Base-by-base conservation (phyloP, 352 stramenopile species). In the Phytopythium ostracodes region DNA sequence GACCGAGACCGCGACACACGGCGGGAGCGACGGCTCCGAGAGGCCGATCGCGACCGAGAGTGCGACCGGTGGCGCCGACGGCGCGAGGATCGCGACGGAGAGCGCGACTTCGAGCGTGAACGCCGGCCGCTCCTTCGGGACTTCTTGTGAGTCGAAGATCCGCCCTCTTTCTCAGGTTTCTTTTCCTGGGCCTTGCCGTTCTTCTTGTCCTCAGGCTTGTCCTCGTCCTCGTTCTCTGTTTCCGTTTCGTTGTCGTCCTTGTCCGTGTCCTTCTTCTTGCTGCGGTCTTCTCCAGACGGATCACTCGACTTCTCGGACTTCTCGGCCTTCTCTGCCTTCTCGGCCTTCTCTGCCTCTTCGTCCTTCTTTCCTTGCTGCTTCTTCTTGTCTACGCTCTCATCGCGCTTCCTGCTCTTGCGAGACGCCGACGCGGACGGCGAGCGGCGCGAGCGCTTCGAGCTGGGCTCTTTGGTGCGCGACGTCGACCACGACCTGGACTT, bases 101-200 rank as follows among this genome's bases (percentile, higher is more conserved):
- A 89, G 2, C 65, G 71, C 25, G 86, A 92, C 14, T 67, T 66
- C 3, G 81, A 89, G 0, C 70, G 63, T 24, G 81, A 90, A 11
- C 73, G 78, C 6, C 79, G 79, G 50, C 79, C 86, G 64, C 70
- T 82, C 58, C 81, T 86, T 33, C 62, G 75, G 12, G 70, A 67
- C 9, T 60, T 60, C 38, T 60, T 60, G 38, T 60, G 54, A 4
- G 57, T 51, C n/a, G 31, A 22, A n/a, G 24, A 54, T 49, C 66
- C 65, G 58, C 55, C 46, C 8, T 72, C 60, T 2, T 73, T 60
- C 8, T 44, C 54, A 17, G 18, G 52, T 20, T 62, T 60, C 22
- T 64, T 64, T 31, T 68, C 17, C 7, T 68, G 52, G 35, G 60
- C 38, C 38, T 64, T 46, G 24, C 36, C 55, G 9, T 35, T 53